Percentiles rank a stretch among this genome's conserved stretches.
phyloP scores from a whole-genome alignment of 2,329 filamentous ascomycete species.

The Alternaria infectoria region DNA sequence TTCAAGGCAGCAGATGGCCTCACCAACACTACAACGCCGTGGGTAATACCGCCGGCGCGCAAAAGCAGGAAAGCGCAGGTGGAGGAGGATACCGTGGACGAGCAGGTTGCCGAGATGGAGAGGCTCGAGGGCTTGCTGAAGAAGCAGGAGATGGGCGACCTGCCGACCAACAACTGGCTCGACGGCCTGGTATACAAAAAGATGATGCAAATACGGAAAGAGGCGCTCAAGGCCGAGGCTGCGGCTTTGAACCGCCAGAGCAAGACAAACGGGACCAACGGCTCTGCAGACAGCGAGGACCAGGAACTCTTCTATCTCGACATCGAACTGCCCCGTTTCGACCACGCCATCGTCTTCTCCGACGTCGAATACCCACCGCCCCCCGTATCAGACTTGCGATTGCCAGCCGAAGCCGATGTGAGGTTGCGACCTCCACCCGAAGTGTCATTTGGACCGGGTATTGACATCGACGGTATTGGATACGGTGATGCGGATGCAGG shows the following conservation, averaged over 20 bases:
- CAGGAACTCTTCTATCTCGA: slow-evolving; percentile 80
- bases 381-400: slow-evolving; percentile 76
- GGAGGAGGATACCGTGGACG: slow-evolving; percentile 56
- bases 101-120: slow-evolving; percentile 84
- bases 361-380: slow-evolving; percentile 91
- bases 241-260: slow-evolving; percentile 46
- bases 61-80: slow-evolving; percentile 58
- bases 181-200: slow-evolving; percentile 92
- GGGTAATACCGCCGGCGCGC: slow-evolving; percentile 63
- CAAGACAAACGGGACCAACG: slow-evolving; percentile 22
- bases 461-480: slow-evolving; percentile 69
- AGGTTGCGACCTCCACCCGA: slow-evolving; percentile 82
- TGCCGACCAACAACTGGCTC: slow-evolving; percentile 90
- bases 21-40: slow-evolving; percentile 79
- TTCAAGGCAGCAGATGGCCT: slow-evolving; percentile 85
- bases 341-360: slow-evolving; percentile 93
- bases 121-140: slow-evolving; percentile 90
- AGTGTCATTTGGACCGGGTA: slow-evolving; percentile 88
- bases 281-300: slow-evolving; percentile 45
- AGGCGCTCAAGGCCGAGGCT: slow-evolving; percentile 47
- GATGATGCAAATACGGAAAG: slow-evolving; percentile 71
- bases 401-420: slow-evolving; percentile 67
- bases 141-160: slow-evolving; percentile 97
- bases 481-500: slow-evolving; percentile 60
- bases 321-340: slow-evolving; percentile 90